These are phyloP conservation scores for Thymus quinquecostatus DNA, from an alignment of 257 asterid species.

Conservation along the genomic window DNA sequence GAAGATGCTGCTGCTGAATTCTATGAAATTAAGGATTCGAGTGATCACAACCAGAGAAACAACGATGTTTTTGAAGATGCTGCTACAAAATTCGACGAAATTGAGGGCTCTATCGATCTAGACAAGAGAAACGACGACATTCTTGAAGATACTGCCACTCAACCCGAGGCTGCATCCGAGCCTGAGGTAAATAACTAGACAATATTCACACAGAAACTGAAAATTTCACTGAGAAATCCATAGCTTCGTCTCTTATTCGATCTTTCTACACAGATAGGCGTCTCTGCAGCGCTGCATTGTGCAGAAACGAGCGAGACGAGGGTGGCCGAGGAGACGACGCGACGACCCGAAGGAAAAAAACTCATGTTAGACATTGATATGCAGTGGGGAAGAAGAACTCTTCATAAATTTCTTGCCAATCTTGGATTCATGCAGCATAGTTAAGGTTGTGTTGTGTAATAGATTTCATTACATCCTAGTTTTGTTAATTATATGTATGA, in stretches of 20 bases:
- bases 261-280: slow-evolving; percentile 13
- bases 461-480: neutral
- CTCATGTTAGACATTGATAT: slow-evolving; percentile 39
- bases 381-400: slow-evolving; percentile 65
- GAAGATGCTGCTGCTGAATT: slow-evolving; percentile 25
- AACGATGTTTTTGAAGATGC: slow-evolving; percentile 8
- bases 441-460: slow-evolving; percentile 12
- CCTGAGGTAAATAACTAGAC: slow-evolving; percentile 25
- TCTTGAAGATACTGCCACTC: slow-evolving; percentile 25
- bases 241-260: neutral
- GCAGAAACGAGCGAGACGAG: slow-evolving; percentile 32
- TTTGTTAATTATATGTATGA: slow-evolving; percentile 11
- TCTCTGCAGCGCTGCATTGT: slow-evolving; percentile 15
- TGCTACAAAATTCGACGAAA: slow-evolving; percentile 25
- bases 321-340: slow-evolving; percentile 27
- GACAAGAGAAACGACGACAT: neutral
- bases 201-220: neutral
- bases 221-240: neutral
- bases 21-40: slow-evolving; percentile 35
- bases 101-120: slow-evolving; percentile 28
- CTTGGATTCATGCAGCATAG: slow-evolving; percentile 46
- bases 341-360: slow-evolving; percentile 14
- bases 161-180: slow-evolving; percentile 31
- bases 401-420: slow-evolving; percentile 55
- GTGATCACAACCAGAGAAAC: slow-evolving; percentile 1